Evolutionary conservation across 805 yeast species (phyloP).

Genomic region (Lipomyces sp.): DNA sequence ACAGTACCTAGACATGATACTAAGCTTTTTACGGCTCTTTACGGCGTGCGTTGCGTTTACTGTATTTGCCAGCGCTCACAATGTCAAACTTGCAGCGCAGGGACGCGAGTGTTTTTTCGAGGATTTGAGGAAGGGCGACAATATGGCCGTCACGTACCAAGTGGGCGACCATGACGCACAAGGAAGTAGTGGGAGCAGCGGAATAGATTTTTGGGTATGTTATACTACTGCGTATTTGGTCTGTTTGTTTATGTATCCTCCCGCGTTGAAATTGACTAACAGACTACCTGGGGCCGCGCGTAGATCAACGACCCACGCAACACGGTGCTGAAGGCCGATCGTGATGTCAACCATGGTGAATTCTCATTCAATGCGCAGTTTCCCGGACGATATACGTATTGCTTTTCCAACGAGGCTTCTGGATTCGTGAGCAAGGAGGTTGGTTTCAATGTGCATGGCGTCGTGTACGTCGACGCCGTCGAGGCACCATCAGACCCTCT

Average conservation of each 20-base stretch:
- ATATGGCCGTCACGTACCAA: constrained; percentile 83
- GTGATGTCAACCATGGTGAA: constrained; percentile 76
- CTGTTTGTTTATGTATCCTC: neutral
- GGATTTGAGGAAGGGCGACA: constrained; percentile 75
- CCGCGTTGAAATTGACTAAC: neutral
- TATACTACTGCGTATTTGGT: neutral
- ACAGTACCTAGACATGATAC: too few relatives aligned
- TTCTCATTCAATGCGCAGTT: constrained; percentile 60
- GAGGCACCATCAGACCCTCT: constrained; percentile 39
- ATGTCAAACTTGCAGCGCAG: constrained; percentile 28
- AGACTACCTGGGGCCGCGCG: neutral
- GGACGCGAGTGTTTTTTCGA: constrained; percentile 69
- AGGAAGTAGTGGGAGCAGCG: constrained; percentile 24
- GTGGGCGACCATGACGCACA: constrained; percentile 76
- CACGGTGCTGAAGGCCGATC: constrained; percentile 48
- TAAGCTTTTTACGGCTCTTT: too few relatives aligned
- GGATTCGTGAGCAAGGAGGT: constrained; percentile 78
- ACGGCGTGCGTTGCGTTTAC: too few relatives aligned
- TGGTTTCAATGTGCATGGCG: constrained; percentile 92
- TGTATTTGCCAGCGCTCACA: constrained; percentile 22
- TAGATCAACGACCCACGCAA: constrained; percentile 51
- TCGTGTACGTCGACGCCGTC: constrained; percentile 70
- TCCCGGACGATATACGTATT: constrained; percentile 76
- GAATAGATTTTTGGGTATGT: constrained; percentile 32
- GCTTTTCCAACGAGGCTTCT: constrained; percentile 85